Conservation (phyloP, 345 rosid genomes). For the Noccaea caerulescens region DNA sequence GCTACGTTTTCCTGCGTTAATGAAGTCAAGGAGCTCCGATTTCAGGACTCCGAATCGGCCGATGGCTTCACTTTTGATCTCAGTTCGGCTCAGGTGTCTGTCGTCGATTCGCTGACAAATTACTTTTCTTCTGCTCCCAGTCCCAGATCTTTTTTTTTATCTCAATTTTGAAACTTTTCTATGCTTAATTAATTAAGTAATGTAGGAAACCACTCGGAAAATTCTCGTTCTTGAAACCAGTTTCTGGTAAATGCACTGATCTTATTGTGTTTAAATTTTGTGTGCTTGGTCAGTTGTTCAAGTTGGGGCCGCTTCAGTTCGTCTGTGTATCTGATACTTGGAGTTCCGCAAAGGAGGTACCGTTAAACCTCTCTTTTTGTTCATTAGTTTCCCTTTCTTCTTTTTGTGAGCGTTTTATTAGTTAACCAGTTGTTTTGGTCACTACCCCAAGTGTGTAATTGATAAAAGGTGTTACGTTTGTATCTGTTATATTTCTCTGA, state of each 20-base stretch:
- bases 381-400: neutral
- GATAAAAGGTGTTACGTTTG: neutral
- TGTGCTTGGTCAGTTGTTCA: slow-evolving; percentile 61
- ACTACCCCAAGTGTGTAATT: neutral
- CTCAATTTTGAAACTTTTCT: slow-evolving; percentile 13
- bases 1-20: slow-evolving; percentile 55
- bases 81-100: slow-evolving; percentile 53
- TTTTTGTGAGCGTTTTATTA: too few species aligned
- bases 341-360: slow-evolving; percentile 59
- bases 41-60: slow-evolving; percentile 49
- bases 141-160: neutral
- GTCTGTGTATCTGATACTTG: slow-evolving; percentile 62
- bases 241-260: neutral
- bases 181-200: slow-evolving; percentile 7
- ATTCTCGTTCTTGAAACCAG: neutral
- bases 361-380: neutral
- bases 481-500: slow-evolving; percentile 8
- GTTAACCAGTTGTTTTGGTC: neutral
- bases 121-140: neutral
- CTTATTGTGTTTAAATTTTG: neutral
- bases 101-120: slow-evolving; percentile 5
- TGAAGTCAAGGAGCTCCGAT: slow-evolving; percentile 54
- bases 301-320: slow-evolving; percentile 68
- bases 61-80: slow-evolving; percentile 50
- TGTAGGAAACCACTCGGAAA: neutral